Evolutionary conservation across 2,329 filamentous ascomycete genomes (phyloP).

Genomic region (Scedosporium aurantiacum): DNA sequence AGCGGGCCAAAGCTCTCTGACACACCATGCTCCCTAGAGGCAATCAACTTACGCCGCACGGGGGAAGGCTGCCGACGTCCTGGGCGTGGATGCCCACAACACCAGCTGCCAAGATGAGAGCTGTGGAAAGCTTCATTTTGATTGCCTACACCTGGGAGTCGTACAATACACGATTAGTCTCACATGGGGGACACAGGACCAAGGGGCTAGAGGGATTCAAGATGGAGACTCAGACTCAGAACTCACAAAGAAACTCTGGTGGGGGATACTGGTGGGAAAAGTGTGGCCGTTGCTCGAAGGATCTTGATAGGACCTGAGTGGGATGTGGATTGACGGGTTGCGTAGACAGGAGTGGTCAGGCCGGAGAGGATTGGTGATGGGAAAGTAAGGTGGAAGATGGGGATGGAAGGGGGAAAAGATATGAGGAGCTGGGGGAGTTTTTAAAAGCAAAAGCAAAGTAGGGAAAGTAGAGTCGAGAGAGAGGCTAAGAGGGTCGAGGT

Average conservation of each 20-base stretch:
- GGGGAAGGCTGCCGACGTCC: slow-evolving; percentile 28
- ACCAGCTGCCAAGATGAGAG: slow-evolving; percentile 31
- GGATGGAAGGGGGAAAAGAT: neutral
- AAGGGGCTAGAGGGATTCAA: neutral
- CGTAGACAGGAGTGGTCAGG: too few species aligned
- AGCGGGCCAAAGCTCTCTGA: neutral
- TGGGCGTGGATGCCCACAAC: slow-evolving; percentile 30
- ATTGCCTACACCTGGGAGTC: slow-evolving; percentile 1
- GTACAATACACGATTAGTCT: neutral
- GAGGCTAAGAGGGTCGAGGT: neutral
- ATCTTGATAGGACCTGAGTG: too few species aligned
- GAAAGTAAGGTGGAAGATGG: neutral
- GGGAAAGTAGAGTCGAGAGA: neutral
- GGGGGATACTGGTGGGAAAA: too few species aligned
- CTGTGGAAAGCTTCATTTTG: slow-evolving; percentile 39
- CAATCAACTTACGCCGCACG: slow-evolving; percentile 39
- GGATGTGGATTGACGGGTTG: too few species aligned
- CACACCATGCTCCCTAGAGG: neutral
- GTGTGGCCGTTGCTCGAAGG: too few species aligned
- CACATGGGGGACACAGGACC: neutral
- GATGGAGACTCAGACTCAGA: neutral
- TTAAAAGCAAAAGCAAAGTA: neutral
- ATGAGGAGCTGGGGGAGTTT: neutral
- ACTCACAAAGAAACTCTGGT: too few species aligned
- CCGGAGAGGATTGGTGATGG: neutral